phyloP scores from a whole-genome alignment of 331 rosid genomes.

The Quercus lobata region DNA sequence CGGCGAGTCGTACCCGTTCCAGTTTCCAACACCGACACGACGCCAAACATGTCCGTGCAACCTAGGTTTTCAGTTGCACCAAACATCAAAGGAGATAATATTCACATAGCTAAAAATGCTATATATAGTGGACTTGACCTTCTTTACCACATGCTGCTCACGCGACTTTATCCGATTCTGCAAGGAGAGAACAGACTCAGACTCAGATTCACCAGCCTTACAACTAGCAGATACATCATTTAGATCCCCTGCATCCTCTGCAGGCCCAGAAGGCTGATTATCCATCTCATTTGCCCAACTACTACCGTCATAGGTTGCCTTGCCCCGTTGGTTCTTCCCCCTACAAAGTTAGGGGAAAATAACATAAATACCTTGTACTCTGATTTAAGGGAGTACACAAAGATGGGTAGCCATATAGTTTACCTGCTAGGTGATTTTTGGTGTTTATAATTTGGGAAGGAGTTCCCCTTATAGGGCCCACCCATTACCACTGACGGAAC shows the following conservation, averaged over 20 bases:
- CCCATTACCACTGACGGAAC: slow-evolving; percentile 69
- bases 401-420: slow-evolving; percentile 14
- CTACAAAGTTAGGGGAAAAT: slow-evolving; percentile 45
- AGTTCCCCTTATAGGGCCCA: slow-evolving; percentile 53
- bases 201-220: slow-evolving; percentile 54
- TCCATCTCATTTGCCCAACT: slow-evolving; percentile 66
- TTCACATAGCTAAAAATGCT: background rate
- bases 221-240: slow-evolving; percentile 49
- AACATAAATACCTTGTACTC: background rate
- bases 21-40: too few species aligned
- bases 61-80: too few species aligned
- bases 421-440: slow-evolving; percentile 79
- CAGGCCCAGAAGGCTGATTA: slow-evolving; percentile 51
- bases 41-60: too few species aligned
- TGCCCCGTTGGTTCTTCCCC: slow-evolving; percentile 55
- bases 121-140: slow-evolving; percentile 36
- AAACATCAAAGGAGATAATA: background rate
- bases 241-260: slow-evolving; percentile 36
- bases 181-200: slow-evolving; percentile 40
- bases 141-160: slow-evolving; percentile 57
- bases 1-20: too few species aligned
- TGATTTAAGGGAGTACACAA: slow-evolving; percentile 5
- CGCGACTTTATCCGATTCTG: slow-evolving; percentile 52
- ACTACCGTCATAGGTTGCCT: slow-evolving; percentile 44
- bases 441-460: slow-evolving; percentile 44